Evolutionary conservation across 75 land plant genomes (phyloP).

Genomic region (Pinus albicaulis): DNA sequence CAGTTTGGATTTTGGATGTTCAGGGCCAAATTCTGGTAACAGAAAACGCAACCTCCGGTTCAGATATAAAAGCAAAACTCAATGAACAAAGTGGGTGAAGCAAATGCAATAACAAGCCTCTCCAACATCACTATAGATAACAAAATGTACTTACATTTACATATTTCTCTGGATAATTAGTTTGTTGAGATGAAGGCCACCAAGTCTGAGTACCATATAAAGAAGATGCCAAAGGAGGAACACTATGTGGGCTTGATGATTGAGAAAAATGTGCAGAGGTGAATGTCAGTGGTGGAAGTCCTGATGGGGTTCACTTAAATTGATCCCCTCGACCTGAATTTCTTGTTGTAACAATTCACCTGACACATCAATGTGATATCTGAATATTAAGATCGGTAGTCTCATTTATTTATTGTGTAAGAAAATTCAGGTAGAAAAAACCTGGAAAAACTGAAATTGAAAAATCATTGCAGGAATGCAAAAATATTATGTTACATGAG

Average conservation of each 20-base stretch:
- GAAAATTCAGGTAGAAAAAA: neutral
- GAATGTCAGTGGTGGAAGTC: neutral
- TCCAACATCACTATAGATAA: too few species aligned
- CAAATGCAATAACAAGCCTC: too few species aligned
- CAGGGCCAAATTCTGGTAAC: too few species aligned
- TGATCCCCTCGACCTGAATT: neutral
- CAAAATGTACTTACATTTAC: neutral
- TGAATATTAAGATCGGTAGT: neutral
- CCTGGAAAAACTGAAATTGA: too few species aligned
- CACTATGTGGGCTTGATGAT: neutral
- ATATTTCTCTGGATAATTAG: neutral
- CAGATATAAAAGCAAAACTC: too few species aligned
- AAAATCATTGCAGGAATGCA: too few species aligned
- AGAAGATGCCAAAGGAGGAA: neutral
- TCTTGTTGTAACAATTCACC: neutral
- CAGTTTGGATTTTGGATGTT: too few species aligned
- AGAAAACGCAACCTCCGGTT: too few species aligned
- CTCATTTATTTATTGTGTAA: neutral
- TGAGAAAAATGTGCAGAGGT: neutral
- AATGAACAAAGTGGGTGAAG: too few species aligned
- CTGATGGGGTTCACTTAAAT: neutral
- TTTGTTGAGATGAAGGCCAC: neutral
- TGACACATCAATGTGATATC: neutral
- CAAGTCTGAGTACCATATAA: neutral
- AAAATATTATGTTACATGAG: too few species aligned